Evolutionary conservation across 208 protist species (phyloP).

Genomic region (Acanthamoeba polyphaga): DNA sequence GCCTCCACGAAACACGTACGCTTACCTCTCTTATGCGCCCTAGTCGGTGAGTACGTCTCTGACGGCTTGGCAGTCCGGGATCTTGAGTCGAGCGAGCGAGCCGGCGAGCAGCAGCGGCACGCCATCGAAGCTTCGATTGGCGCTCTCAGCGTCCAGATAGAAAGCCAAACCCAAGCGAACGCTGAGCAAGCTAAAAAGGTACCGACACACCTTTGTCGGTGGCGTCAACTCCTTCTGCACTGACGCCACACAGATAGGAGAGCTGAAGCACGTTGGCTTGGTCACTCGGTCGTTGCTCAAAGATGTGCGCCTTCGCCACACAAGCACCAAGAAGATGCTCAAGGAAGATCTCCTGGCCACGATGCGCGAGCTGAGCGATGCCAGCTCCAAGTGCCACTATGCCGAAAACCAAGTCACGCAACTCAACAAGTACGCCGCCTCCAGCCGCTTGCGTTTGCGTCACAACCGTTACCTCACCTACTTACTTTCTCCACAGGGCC

Average conservation of each 20-base stretch:
- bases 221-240: background rate
- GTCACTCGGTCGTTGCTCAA: background rate
- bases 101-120: background rate
- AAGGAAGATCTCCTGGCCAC: background rate
- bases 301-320: background rate
- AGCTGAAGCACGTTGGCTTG: background rate
- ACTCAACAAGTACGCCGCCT: background rate
- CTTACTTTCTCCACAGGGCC: background rate
- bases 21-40: background rate
- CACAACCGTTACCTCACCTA: background rate
- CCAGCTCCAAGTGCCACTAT: background rate
- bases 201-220: background rate
- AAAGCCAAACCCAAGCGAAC: background rate
- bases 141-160: background rate
- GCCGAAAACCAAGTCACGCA: background rate
- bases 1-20: background rate
- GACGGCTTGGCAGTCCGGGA: background rate
- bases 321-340: constrained; percentile 28
- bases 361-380: background rate
- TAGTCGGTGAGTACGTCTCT: background rate
- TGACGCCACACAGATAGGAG: background rate
- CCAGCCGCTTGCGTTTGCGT: background rate
- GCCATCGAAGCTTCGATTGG: background rate
- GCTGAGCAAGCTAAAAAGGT: background rate
- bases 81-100: background rate